These are phyloP conservation scores for Penicillium sp. DNA, from an alignment of 2,329 filamentous ascomycete species.

Conservation along the genomic window DNA sequence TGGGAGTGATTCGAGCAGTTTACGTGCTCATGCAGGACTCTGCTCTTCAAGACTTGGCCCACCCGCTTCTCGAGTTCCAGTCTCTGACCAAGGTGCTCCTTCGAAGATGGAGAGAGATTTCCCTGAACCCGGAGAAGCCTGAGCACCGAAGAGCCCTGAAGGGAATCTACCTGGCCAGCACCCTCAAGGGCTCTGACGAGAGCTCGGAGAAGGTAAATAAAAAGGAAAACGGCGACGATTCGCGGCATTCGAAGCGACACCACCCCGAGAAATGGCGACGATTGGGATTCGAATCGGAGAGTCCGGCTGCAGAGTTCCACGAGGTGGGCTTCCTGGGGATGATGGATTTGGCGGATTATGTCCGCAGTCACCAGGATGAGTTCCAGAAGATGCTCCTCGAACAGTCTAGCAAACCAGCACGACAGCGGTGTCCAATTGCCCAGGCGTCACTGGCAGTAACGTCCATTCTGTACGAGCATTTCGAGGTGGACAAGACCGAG, in stretches of 20 bases:
- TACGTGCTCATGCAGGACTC: conserved; percentile 93
- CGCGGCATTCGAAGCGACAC: conserved; percentile 63
- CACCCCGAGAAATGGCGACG: conserved; percentile 90
- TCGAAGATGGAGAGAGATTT: conserved; percentile 80
- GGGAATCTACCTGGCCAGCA: conserved; percentile 75
- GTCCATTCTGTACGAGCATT: conserved; percentile 86
- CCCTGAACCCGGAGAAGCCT: conserved; percentile 76
- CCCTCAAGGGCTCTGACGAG: conserved; percentile 37
- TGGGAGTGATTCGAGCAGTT: conserved; percentile 87
- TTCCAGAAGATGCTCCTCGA: conserved; percentile 91
- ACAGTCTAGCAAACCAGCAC: conserved; percentile 67
- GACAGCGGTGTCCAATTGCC: conserved; percentile 79
- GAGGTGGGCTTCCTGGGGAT: conserved; percentile 84
- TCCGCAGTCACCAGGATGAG: conserved; percentile 82
- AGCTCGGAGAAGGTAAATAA: conserved; percentile 26
- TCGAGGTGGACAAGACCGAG: conserved; percentile 83
- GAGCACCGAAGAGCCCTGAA: conserved; percentile 87
- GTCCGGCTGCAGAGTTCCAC: conserved; percentile 78
- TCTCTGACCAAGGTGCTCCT: conserved; percentile 81
- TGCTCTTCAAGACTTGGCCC: conserved; percentile 81
- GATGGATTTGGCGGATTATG: conserved; percentile 96
- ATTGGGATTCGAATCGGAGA: conserved; percentile 87
- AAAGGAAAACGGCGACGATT: conserved; percentile 36
- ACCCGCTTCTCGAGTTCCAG: conserved; percentile 90
- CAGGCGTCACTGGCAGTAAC: conserved; percentile 83